phyloP scores from a whole-genome alignment of 768 basidiomycete species.

The Coprinopsis cinerea region DNA sequence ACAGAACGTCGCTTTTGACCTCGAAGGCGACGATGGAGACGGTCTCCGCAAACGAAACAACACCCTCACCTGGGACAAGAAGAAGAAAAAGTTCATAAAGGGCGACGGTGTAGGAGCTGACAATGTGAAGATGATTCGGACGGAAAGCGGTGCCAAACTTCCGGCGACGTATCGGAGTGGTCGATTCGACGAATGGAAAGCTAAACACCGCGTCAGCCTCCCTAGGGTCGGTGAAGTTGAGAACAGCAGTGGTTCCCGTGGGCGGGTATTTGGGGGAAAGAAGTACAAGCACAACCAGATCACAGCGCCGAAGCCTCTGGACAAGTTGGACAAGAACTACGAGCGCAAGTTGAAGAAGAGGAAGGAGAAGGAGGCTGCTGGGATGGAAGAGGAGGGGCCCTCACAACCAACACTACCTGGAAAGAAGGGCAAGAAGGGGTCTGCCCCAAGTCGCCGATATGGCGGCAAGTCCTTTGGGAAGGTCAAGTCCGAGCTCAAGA shows the following conservation, averaged over 20 bases:
- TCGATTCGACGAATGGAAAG: conserved; percentile 93
- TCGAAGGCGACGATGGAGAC: conserved; percentile 70
- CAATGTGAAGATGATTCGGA: conserved; percentile 89
- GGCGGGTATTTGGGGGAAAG: conserved; percentile 33
- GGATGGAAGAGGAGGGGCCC: conserved; percentile 8
- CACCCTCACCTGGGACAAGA: conserved; percentile 88
- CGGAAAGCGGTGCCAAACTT: conserved; percentile 86
- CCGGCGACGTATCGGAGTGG: conserved; percentile 93
- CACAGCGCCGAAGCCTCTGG: conserved; percentile 63
- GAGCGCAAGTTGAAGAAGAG: conserved; percentile 64
- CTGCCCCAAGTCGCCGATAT: conserved; percentile 42
- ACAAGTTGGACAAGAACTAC: conserved; percentile 66
- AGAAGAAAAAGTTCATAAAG: conserved; percentile 90
- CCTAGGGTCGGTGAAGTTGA: conserved; percentile 85
- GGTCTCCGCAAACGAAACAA: conserved; percentile 43
- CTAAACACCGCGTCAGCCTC: conserved; percentile 63
- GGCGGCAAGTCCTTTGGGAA: conserved; percentile 55
- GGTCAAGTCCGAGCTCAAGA: conserved; percentile 82
- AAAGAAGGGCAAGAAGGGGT: conserved; percentile 18
- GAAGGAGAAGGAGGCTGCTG: conserved; percentile 48
- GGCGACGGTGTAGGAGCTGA: conserved; percentile 84
- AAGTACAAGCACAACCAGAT: conserved; percentile 72
- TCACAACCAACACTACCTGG: background rate
- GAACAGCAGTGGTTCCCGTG: conserved; percentile 32
- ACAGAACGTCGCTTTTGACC: conserved; percentile 71